Evolutionary conservation across 345 rosid species (phyloP), one percentile per base, ranked within the genome.

Genomic region (Bruguiera parviflora): DNA sequence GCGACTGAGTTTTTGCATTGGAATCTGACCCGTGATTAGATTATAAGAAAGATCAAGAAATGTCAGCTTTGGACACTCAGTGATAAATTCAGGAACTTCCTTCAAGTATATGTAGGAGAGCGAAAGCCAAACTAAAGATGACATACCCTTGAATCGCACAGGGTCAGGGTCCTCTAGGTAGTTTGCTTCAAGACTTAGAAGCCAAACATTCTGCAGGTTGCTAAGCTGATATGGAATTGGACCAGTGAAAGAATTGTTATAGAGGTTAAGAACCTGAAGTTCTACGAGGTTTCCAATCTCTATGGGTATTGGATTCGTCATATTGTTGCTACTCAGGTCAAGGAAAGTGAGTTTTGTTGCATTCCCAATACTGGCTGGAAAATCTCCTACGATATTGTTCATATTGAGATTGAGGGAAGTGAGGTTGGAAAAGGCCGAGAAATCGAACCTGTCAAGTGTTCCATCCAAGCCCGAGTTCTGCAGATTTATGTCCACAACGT

Each of bases 381-480:
- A 70, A 10, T 70, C 67, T 70, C 84, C 80, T 10, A 78, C 71
- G 69, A 80, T 70, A 46, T 71, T 53, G 78, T 83, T 83, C 77
- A 72, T 64, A 28, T 77, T 73, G 29, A 80, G 82, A 52, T 78
- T 79, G 21, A 79, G 73, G 63, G 61, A 70, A 51, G 75, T 71
- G 51, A 81, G 82, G 64, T 78, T 77, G 8, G 80, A 83, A 28
- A 84, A 83, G 69, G 84, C 69, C 33, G 79, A 75, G 69, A 78
- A 80, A 6, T 80, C 76, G 11, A 83, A 83, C 68, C 80, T 74
- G 49, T 75, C 39, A 8, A 83, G 80, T 56, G 84, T 84, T 73
- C 87, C 83, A 67, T 79, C 78, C 13, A 79, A 65, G 32, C 68
- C 75, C 0, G 75, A 61, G 43, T 72, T 37, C 2, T 77, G 62